These are phyloP conservation scores for Populus pruinosa DNA, from an alignment of 345 rosid genomes.

Conservation along the genomic window DNA sequence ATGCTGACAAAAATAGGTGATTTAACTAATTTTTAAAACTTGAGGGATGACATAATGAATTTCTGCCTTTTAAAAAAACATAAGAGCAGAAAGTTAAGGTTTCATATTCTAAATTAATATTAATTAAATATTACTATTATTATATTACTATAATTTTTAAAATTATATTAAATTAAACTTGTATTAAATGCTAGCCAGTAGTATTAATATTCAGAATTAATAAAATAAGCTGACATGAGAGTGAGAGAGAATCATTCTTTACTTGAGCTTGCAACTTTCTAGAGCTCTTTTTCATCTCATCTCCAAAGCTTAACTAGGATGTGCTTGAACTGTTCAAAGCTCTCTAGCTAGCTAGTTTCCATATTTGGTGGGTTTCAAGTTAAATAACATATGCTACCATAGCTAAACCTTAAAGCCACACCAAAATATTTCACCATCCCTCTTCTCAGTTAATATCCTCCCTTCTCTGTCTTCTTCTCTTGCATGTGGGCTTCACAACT, in stretches of 20 bases:
- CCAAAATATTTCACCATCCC: background rate
- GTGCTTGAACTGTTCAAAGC: background rate
- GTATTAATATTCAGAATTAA: background rate
- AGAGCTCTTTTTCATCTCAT: conserved; percentile 6
- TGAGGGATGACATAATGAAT: background rate
- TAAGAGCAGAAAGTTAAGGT: background rate
- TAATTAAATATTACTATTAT: background rate
- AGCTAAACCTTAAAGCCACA: background rate
- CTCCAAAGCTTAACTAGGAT: background rate
- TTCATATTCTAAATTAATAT: background rate
- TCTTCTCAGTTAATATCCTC: background rate
- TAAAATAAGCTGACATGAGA: background rate
- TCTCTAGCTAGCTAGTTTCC: background rate
- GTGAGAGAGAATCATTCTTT: conserved; percentile 39
- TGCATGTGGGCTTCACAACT: conserved; percentile 1
- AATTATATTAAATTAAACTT: too few relatives aligned
- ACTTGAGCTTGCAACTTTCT: conserved; percentile 43
- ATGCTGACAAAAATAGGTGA: background rate
- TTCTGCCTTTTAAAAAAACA: background rate
- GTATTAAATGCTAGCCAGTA: background rate
- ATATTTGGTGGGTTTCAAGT: conserved; percentile 10
- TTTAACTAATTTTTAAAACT: background rate
- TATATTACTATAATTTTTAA: background rate
- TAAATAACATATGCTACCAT: background rate
- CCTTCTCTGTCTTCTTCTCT: background rate